Base-by-base conservation (phyloP, 1,139 yeast genomes). In the Suhomyces ambrosiae region DNA sequence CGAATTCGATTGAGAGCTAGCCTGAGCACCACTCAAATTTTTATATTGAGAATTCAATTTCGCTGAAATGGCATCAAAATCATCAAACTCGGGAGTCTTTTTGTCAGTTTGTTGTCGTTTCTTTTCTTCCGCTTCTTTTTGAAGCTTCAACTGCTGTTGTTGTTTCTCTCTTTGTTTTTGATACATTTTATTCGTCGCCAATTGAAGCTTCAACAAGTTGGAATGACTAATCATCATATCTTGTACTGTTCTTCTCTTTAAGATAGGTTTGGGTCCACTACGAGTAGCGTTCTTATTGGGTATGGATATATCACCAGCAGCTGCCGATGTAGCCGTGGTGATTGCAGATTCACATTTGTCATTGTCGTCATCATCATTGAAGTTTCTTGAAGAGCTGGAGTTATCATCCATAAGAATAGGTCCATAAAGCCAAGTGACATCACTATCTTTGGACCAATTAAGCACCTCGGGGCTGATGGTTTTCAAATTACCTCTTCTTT, bases 401-500 rank as follows among this genome's bases (percentile, higher is more conserved):
- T 58, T 60, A 27, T 64, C 69, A 41, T 74, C 79, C 42, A 70
- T 71, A 40, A 76, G 78, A 23, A 87, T 74, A 0, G 95, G 94
- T 5, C 92, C 94, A 59, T 84, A 85, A n/a, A 85, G 64, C 81
- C 89, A 83, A 1, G 90, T 83, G 15, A 84, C 87, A 60, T 85
- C 94, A 35, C 80, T 80, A 46, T 83, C 92, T 56, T 85, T 85
- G 27, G 80, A 75, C 94, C 94, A 85, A 55, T 85, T 84, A 16
- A 85, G 82, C 30, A 71, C 73, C 50, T 82, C 87, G 2, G 94
- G 92, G 36, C 82, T 74, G 22, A 85, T 77, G 8, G 90, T 86
- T 52, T 75, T 75, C 46, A 84, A 64, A 46, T 79, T 73, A 40
- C 79, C 74, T 50, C 86, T 71, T 30, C 85, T 76, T 58, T 85